Conservation (phyloP, 2,329 filamentous ascomycete species). For the Fusarium sp. region DNA sequence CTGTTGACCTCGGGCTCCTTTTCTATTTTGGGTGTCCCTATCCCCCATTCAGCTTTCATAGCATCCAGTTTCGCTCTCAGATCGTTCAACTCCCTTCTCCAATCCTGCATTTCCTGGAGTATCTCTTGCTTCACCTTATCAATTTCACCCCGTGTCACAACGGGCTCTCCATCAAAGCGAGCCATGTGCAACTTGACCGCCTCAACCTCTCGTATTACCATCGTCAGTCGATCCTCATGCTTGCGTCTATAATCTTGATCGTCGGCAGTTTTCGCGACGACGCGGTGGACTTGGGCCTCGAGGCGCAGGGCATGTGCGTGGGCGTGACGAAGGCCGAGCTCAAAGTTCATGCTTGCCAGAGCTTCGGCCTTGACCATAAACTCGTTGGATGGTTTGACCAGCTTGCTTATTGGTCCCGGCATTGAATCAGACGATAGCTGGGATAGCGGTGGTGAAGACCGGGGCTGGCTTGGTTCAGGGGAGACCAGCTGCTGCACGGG, state of each 20-base stretch:
- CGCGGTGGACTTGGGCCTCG: slow-evolving; percentile 45
- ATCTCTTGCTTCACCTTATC: slow-evolving; percentile 40
- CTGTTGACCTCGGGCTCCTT: too few species aligned
- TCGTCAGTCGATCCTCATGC: slow-evolving; percentile 44
- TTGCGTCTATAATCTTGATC: slow-evolving; percentile 46
- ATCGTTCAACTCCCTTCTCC: slow-evolving; percentile 41
- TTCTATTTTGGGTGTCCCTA: too few species aligned
- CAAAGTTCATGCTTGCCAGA: slow-evolving; percentile 53
- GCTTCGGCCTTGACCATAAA: slow-evolving; percentile 47
- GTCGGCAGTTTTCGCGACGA: slow-evolving; percentile 43
- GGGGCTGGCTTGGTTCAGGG: slow-evolving; percentile 9
- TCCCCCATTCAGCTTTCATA: slow-evolving; percentile 12
- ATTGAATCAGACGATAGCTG: too few species aligned
- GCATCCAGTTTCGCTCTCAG: slow-evolving; percentile 41
- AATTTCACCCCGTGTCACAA: slow-evolving; percentile 26
- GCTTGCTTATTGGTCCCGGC: too few species aligned
- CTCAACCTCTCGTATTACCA: slow-evolving; percentile 48
- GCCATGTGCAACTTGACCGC: slow-evolving; percentile 47
- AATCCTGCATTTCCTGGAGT: slow-evolving; percentile 22
- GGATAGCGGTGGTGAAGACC: too few species aligned
- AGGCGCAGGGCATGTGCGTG: slow-evolving; percentile 45
- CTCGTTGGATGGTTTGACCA: too few species aligned
- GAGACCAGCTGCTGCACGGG: slow-evolving; percentile 17
- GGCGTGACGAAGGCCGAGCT: slow-evolving; percentile 51
- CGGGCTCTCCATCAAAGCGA: slow-evolving; percentile 7